phyloP scores from a whole-genome alignment of 2,329 filamentous ascomycete species.

The Trichoderma sp. region DNA sequence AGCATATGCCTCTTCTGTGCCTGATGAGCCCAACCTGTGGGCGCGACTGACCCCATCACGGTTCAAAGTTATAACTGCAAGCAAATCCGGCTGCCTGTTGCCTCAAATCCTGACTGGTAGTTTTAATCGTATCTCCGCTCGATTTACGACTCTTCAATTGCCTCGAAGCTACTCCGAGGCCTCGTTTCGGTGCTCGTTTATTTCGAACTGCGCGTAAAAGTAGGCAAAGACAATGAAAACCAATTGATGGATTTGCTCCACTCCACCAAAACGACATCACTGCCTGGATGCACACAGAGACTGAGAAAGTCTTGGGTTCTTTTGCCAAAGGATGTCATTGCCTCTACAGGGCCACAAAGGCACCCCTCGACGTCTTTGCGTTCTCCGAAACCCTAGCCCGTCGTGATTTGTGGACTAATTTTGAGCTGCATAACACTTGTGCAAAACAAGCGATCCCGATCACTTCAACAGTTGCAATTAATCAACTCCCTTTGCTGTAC shows the following conservation, averaged over 20 bases:
- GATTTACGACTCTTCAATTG: not conserved
- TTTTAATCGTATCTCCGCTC: not conserved
- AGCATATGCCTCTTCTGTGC: not conserved
- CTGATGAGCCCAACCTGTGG: not conserved
- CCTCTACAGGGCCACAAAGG: not conserved
- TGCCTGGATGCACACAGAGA: not conserved
- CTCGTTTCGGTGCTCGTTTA: not conserved
- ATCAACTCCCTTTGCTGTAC: rapidly evolving
- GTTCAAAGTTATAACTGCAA: not conserved
- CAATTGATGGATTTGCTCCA: not conserved
- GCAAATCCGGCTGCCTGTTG: not conserved
- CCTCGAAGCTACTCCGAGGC: not conserved
- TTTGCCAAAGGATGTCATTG: not conserved
- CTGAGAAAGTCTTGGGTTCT: not conserved
- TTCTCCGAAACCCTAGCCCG: not conserved
- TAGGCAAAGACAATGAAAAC: not conserved
- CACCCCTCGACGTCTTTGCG: not conserved
- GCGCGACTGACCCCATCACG: not conserved
- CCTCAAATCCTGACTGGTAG: not conserved
- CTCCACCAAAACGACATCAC: not conserved
- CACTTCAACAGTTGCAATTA: not conserved
- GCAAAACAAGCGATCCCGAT: not conserved
- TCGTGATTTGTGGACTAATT: not conserved
- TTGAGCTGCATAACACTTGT: not conserved
- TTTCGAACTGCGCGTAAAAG: not conserved